Percentiles rank a stretch among this genome's conserved stretches.
phyloP scores from a whole-genome alignment of 306 rosid genomes.

The Dalbergia oliveri region DNA sequence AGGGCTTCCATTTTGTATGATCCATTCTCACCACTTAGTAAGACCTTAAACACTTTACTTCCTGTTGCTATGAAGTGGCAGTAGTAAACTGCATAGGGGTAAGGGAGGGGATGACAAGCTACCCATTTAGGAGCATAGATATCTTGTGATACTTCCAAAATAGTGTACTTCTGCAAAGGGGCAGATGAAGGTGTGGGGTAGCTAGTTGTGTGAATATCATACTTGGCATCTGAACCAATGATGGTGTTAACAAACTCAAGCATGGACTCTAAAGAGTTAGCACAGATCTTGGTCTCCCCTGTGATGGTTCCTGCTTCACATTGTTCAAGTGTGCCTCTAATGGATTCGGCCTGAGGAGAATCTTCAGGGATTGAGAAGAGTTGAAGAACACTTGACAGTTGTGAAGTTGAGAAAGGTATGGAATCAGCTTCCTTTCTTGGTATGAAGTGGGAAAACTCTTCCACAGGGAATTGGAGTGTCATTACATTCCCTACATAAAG shows the following conservation, averaged over 20 bases:
- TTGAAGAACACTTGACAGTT: constrained; percentile 62
- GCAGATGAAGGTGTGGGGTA: constrained; percentile 47
- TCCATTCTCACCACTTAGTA: constrained; percentile 57
- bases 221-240: constrained; percentile 43
- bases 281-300: constrained; percentile 68
- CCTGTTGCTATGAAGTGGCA: constrained; percentile 62
- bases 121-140: constrained; percentile 65
- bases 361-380: constrained; percentile 58
- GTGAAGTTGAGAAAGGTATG: constrained; percentile 63
- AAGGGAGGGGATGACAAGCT: constrained; percentile 62
- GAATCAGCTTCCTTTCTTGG: constrained; percentile 57
- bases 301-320: constrained; percentile 53
- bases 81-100: constrained; percentile 62
- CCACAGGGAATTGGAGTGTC: constrained; percentile 62
- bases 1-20: constrained; percentile 56
- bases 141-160: constrained; percentile 55
- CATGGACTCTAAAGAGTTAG: constrained; percentile 67
- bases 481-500: constrained; percentile 55
- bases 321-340: constrained; percentile 52
- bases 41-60: constrained; percentile 65
- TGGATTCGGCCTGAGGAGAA: constrained; percentile 52
- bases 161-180: constrained; percentile 54
- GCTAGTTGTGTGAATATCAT: constrained; percentile 50
- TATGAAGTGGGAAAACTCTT: constrained; percentile 50
- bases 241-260: constrained; percentile 44